A percentile compares a stretch with the other conserved stretches of the same genome.
These are phyloP conservation scores for Chlorophyllum brunneum DNA, from an alignment of 768 basidiomycete genomes.

Conservation along the genomic window DNA sequence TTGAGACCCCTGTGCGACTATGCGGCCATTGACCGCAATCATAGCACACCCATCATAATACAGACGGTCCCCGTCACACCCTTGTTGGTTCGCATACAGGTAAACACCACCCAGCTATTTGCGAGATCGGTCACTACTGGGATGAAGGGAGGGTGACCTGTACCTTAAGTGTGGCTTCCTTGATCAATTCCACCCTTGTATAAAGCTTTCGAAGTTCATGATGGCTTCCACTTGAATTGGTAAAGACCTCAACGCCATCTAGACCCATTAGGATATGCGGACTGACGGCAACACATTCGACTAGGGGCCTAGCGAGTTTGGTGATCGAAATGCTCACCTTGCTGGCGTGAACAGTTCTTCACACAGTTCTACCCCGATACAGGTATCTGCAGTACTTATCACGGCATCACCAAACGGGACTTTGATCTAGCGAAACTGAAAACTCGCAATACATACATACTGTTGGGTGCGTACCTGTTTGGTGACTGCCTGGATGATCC, in stretches of 20 bases:
- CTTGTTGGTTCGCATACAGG: constrained; percentile 98
- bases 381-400: constrained; percentile 89
- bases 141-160: neutral
- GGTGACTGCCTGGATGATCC: constrained; percentile 84
- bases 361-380: constrained; percentile 94
- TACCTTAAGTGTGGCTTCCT: constrained; percentile 94
- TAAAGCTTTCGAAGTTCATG: constrained; percentile 97
- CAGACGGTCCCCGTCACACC: constrained; percentile 95
- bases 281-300: constrained; percentile 35
- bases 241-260: constrained; percentile 98
- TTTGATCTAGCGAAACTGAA: constrained; percentile 49
- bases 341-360: constrained; percentile 97
- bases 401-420: constrained; percentile 97
- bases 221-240: constrained; percentile 97
- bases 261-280: constrained; percentile 98
- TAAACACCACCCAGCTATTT: constrained; percentile 90
- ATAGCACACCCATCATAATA: constrained; percentile 98
- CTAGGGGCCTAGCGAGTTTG: neutral
- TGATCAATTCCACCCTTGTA: constrained; percentile 89
- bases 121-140: constrained; percentile 1
- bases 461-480: constrained; percentile 57
- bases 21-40: constrained; percentile 90
- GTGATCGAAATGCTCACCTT: constrained; percentile 58
- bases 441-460: neutral
- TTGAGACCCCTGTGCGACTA: constrained; percentile 94